Evolutionary conservation across 164 flowering plant species (phyloP), one percentile per base, ranked within the genome.

Genomic region (Magnolia changhungtana): DNA sequence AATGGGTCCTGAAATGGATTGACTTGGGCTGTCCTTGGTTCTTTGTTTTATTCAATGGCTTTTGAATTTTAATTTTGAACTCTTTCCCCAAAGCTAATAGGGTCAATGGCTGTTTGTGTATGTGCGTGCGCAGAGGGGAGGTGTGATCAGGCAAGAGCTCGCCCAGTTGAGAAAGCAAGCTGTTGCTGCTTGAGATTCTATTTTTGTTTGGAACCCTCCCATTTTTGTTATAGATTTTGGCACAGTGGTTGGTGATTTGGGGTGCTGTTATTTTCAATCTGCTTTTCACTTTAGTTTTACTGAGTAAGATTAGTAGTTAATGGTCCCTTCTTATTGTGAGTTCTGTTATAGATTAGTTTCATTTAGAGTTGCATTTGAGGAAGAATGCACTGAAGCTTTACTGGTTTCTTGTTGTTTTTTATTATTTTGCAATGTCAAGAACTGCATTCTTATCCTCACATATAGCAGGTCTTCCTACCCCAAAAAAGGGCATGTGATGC

Each of bases 121-220:
- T 27, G 29, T 1, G 2, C 29, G 29, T 27, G 29, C 29, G 89
- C 97, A 92, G 97, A 92, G 83, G 74, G 89, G 85, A 80, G 92
- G 90, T 23, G 81, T 84, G 45, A 82, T 92, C 67, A 86, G 88
- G 81, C 94, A 91, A 76, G 98, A 94, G 82, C 94, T 94, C 20
- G 84, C 93, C 1, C 92, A 91, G 83, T 76, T 93, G 80, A 90
- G 89, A 80, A 92, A 89, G 80, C 84, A 86, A 79, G 84, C 88
- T 1, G 68, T 87, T 50, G 84, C 88, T 1, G 68, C 88, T 50
- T 91, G 83, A 80, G 83, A 67, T 52, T 20, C 49, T 19, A 27
- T 8, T 67, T 27, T 67, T 67, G 3, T 67, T 18, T 14, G 14
- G 7, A 29, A 31, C 31, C n/a, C n/a, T 67, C 8, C 31, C 1